phyloP scores from a whole-genome alignment of 495 filamentous ascomycete genomes.

The Filosporella fistucella region DNA sequence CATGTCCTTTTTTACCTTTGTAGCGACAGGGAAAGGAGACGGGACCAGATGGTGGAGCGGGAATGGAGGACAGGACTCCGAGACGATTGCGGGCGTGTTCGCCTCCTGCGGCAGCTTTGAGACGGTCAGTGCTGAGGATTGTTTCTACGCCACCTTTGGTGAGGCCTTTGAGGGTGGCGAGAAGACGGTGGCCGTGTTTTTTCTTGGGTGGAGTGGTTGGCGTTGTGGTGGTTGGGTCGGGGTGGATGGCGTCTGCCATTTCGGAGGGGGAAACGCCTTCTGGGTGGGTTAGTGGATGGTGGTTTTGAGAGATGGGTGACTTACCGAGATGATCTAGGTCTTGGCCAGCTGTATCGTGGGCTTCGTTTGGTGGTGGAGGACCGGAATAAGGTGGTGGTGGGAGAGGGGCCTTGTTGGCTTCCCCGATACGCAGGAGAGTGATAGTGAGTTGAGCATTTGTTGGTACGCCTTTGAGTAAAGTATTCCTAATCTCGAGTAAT shows the following conservation, averaged over 20 bases:
- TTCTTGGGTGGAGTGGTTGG: conserved; percentile 12
- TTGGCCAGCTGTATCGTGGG: conserved; percentile 41
- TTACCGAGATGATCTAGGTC: conserved; percentile 30
- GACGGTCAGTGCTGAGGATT: conserved; percentile 21
- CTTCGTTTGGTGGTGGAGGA: conserved; percentile 45
- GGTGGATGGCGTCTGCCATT: conserved; percentile 36
- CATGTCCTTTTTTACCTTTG: conserved; percentile 65
- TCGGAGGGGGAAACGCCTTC: conserved; percentile 36
- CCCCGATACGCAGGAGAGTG: conserved; percentile 80
- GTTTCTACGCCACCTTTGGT: conserved; percentile 25
- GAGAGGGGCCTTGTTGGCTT: conserved; percentile 75
- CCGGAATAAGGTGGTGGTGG: conserved; percentile 68
- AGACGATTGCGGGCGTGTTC: conserved; percentile 65
- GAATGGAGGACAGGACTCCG: conserved; percentile 55
- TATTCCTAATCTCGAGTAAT: conserved; percentile 50
- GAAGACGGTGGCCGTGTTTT: conserved; percentile 13
- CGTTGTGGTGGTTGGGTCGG: conserved; percentile 26
- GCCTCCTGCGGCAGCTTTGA: conserved; percentile 44
- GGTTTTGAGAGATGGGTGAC: background rate
- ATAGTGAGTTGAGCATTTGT: conserved; percentile 85
- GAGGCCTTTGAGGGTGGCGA: conserved; percentile 16
- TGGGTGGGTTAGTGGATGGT: conserved; percentile 7
- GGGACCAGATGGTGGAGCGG: conserved; percentile 50
- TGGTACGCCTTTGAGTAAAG: conserved; percentile 75
- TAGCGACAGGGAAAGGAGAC: conserved; percentile 71